phyloP scores from a whole-genome alignment of 345 rosid species.

The Eucalyptus albens region DNA sequence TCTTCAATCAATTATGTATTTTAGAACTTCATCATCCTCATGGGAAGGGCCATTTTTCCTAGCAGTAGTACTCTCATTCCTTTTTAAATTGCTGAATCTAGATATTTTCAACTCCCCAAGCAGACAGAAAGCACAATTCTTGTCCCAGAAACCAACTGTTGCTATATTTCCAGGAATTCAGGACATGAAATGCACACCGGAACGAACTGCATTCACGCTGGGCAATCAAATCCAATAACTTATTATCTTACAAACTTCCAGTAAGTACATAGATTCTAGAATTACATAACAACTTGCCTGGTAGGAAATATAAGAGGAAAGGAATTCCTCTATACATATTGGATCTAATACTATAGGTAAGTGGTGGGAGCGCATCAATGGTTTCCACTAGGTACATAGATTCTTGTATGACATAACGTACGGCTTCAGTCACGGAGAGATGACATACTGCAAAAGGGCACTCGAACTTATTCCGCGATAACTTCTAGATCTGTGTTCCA shows the following conservation, averaged over 20 bases:
- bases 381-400: background rate
- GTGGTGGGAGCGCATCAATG: too few species aligned
- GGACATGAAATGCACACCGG: background rate
- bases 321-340: too few species aligned
- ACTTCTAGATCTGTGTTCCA: background rate
- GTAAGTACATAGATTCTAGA: background rate
- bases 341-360: too few species aligned
- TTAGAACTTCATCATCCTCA: background rate
- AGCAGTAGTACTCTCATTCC: background rate
- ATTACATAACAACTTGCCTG: background rate
- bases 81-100: background rate
- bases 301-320: background rate
- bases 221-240: background rate
- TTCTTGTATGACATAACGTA: background rate
- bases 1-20: background rate
- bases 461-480: background rate
- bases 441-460: background rate
- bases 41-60: background rate
- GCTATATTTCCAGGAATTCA: background rate
- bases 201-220: background rate
- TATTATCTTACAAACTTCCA: background rate
- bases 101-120: background rate
- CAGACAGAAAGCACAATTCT: background rate
- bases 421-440: background rate
- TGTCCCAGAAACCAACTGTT: background rate